Conservation (phyloP, 306 rosid species). For the Dicorynia guianensis region DNA sequence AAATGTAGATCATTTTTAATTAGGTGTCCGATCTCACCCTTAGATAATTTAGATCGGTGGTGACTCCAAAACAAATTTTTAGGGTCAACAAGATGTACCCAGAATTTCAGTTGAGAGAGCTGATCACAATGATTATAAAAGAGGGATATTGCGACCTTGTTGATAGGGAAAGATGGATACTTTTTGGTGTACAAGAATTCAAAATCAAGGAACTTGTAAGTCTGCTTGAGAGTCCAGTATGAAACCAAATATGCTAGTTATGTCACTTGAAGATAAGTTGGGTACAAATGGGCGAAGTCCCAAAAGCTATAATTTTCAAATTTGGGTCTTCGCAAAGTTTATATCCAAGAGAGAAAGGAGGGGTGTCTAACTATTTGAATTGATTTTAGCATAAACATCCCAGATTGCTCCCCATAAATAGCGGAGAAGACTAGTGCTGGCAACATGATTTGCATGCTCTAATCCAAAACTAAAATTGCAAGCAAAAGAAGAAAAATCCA, state of each 20-base stretch:
- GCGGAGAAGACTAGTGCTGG: conserved; percentile 44
- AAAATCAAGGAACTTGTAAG: conserved; percentile 29
- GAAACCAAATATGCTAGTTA: conserved; percentile 34
- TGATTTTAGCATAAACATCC: background rate
- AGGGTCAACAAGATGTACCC: too few relatives aligned
- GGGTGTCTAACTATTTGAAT: background rate
- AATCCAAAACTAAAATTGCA: conserved; percentile 67
- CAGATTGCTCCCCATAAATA: conserved; percentile 45
- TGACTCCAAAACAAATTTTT: too few relatives aligned
- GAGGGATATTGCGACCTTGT: conserved; percentile 41
- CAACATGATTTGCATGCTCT: conserved; percentile 42
- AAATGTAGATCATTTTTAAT: too few relatives aligned
- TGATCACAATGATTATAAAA: background rate
- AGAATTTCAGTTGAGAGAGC: conserved; percentile 40
- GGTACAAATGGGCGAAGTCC: conserved; percentile 27
- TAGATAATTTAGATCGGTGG: too few relatives aligned
- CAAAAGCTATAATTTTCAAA: conserved; percentile 49
- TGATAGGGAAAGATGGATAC: conserved; percentile 40
- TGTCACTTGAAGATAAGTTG: background rate
- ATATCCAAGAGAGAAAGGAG: background rate
- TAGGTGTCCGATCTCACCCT: too few relatives aligned
- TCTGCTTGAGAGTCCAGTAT: conserved; percentile 30
- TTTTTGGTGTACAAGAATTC: conserved; percentile 50
- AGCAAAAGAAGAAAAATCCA: conserved; percentile 10
- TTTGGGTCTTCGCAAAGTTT: conserved; percentile 1